A percentile compares a stretch with the other conserved stretches of the same genome.
Conservation (phyloP, 108 stramenopile species). For the Nitzschia palea region DNA sequence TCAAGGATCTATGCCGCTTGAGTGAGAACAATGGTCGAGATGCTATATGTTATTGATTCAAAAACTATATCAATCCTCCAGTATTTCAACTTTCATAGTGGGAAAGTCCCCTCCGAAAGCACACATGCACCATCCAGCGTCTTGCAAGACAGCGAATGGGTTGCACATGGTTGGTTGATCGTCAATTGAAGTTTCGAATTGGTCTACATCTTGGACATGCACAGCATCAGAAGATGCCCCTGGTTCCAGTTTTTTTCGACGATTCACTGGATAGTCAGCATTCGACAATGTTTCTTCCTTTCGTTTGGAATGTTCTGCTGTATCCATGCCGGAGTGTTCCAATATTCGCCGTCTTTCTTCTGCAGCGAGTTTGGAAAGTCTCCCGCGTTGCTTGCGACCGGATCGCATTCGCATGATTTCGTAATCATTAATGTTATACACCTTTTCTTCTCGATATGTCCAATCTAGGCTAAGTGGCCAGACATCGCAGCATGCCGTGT, state of each 20-base stretch:
- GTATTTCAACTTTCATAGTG: slow-evolving; percentile 6
- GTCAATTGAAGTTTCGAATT: not conserved
- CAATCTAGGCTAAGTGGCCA: slow-evolving; percentile 57
- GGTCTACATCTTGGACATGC: not conserved
- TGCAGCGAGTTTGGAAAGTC: slow-evolving; percentile 16
- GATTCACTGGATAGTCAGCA: not conserved
- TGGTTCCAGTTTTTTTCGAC: not conserved
- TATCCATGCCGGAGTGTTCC: not conserved
- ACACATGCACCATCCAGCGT: not conserved
- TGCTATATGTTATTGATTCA: too few relatives aligned
- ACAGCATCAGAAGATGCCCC: not conserved
- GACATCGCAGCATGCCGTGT: slow-evolving; percentile 43
- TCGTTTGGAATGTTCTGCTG: too few relatives aligned
- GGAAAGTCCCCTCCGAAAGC: too few relatives aligned
- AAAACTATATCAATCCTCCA: not conserved
- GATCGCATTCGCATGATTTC: slow-evolving; percentile 2
- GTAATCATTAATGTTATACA: slow-evolving; percentile 30
- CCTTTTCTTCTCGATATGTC: slow-evolving; percentile 31
- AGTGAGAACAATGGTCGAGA: too few relatives aligned
- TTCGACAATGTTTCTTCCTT: not conserved
- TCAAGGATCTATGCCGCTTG: too few relatives aligned
- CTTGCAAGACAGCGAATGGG: not conserved
- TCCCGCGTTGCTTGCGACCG: slow-evolving; percentile 4
- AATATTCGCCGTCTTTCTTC: slow-evolving; percentile 23
- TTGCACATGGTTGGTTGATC: slow-evolving; percentile 2